Evolutionary conservation across 2,329 filamentous ascomycete genomes (phyloP), one percentile per base, ranked within the genome.

Genomic region (Colletotrichum tropicicola): DNA sequence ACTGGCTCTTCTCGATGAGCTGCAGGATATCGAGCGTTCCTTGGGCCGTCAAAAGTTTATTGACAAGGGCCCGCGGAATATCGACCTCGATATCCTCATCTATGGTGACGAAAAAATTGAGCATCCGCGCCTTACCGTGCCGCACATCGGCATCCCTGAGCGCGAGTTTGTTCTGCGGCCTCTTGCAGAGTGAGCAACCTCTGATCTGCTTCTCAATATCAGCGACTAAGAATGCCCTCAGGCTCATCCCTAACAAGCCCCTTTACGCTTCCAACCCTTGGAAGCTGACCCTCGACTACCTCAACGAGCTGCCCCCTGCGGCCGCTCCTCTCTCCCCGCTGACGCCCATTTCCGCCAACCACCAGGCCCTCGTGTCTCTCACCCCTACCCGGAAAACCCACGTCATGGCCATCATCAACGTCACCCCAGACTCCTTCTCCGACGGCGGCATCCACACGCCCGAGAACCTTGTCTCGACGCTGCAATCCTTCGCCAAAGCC

Each of bases 371-470:
- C 39, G 86, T 87, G 53, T 84, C 92, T 17, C 79, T 88, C 28
- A 79, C 82, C 30, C 79, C 84, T 6, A 82, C 84, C 47, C 86
- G 90, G 49, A 83, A 81, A 56, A 98, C 95, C 0, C 88, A 89
- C 47, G 80, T 98, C 70, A 99, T 99, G 96, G 92, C 92, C 58
- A 97, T 99, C 68, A 83, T 98, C 47, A 99, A 99, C 78, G 81
- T 97, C 55, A 98, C 96, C 0, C 95, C 95, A 0, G 95, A 99
- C 79, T 98, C 95, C 9, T 99, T 99, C 81, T 98, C 95, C 1
- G 94, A 98, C 74, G 95, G 94, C 56, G 94, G 94, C 8, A 73
- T 82, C 8, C 87, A 94, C 75, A 78, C 80, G 44, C 73, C 81
- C 23, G 73, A 78, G 12, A 82, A 87, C 67, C 83, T 96, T 25